Evolutionary conservation across 83 land plant species (phyloP), one percentile per base, ranked within the genome.

Genomic region (Larix sibirica): DNA sequence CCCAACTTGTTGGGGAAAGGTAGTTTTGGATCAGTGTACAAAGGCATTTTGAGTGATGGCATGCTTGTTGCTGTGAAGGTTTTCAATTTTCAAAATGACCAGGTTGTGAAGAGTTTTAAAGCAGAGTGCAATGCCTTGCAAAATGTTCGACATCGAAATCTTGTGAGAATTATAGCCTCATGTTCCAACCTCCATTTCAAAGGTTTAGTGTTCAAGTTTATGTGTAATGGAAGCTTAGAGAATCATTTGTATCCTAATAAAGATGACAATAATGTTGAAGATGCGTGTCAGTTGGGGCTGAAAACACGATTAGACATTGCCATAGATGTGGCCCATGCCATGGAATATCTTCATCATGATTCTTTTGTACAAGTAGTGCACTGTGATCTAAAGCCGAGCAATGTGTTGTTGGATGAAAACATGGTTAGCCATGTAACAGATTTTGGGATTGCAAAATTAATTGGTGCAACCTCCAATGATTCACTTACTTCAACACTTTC

Each of bases 111-210:
- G 50, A 74, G 74, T 26, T 87, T 87, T 62, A 0, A 83, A 0
- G 77, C 63, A 3, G 88, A 87, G 59, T 83, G 88, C 68, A 80
- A 83, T 18, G 81, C 83, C 14, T 58, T 81, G 81, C 77, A 76
- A 40, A 83, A 81, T 28, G 77, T 81, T 28, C 64, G 88, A 58
- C 88, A 86, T 47, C 83, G 83, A 36, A 87, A 87, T 77, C 70
- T 87, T 36, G 81, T 81, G 13, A 83, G 54, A 71, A 74, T 87
- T 17, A 77, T 87, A 16, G 81, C 83, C 5, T 64, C 85, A 18
- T 87, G 83, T 78, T 83, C 85, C 5, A 81, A 60, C 66, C 13
- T 78, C 3, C 10, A 69, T 0, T 81, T 87, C 82, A 75, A 58
- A n/a, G 88, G 83, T 24, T 42, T 83, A 31, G 68, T 87, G 3